Evolutionary conservation across 1,284 basidiomycete genomes (phyloP).

Genomic region (Irpex sp.): DNA sequence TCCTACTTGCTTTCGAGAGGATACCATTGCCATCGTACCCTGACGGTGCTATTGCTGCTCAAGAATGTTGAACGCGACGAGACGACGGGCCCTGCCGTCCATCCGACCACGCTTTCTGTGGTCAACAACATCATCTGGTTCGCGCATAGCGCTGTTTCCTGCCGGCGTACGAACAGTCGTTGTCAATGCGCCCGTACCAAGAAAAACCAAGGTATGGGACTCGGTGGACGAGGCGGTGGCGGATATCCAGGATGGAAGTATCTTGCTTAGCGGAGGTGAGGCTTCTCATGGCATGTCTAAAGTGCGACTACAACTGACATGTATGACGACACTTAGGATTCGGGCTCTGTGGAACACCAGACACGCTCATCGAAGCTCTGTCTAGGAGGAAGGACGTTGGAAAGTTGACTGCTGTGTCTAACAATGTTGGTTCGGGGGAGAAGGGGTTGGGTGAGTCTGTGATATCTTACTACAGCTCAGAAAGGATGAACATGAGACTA

Average conservation of each 20-base stretch:
- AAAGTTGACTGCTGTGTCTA: conserved; percentile 82
- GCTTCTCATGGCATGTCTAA: conserved; percentile 1
- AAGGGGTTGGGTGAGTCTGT: conserved; percentile 68
- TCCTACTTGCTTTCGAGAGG: neutral
- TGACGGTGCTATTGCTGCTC: neutral
- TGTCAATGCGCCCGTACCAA: conserved; percentile 27
- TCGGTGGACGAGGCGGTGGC: conserved; percentile 52
- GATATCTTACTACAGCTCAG: conserved; percentile 1
- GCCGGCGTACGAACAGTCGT: conserved; percentile 6
- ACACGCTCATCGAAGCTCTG: conserved; percentile 85
- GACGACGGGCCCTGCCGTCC: neutral
- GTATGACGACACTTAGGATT: conserved; percentile 52
- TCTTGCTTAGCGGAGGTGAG: conserved; percentile 80
- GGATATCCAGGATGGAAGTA: conserved; percentile 58
- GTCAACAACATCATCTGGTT: neutral
- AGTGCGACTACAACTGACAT: neutral
- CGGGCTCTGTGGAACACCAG: conserved; percentile 76
- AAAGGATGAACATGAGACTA: neutral
- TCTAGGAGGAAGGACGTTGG: conserved; percentile 68
- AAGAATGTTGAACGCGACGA: conserved; percentile 2
- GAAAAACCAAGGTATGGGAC: conserved; percentile 48
- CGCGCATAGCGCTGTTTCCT: neutral
- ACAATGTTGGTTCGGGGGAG: conserved; percentile 83
- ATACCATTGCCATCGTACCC: neutral
- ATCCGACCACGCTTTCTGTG: conserved; percentile 3